A percentile compares a stretch with the other conserved stretches of the same genome.
Conservation (phyloP, 768 basidiomycete genomes). For the Suillus sp. region DNA sequence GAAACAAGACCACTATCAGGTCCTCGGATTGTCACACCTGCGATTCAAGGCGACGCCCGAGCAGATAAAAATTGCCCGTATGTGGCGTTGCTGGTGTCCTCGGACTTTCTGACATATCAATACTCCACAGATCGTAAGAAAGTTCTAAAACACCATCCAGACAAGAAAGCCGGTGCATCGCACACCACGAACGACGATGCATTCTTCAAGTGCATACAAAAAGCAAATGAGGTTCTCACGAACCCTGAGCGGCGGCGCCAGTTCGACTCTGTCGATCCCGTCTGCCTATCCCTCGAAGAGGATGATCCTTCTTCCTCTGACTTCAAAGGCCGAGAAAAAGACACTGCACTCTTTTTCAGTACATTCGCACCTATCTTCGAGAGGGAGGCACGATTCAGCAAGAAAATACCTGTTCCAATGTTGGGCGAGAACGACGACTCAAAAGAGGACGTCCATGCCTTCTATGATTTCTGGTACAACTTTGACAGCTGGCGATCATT, state of each 20-base stretch:
- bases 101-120: conserved; percentile 1
- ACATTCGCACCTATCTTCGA: conserved; percentile 82
- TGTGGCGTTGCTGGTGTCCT: conserved; percentile 35
- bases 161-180: conserved; percentile 84
- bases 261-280: conserved; percentile 94
- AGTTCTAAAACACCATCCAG: conserved; percentile 98
- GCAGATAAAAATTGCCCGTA: conserved; percentile 97
- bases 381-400: conserved; percentile 92
- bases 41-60: conserved; percentile 84
- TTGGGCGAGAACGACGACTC: conserved; percentile 71
- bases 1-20: conserved; percentile 99
- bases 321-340: conserved; percentile 53
- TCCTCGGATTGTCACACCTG: conserved; percentile 90
- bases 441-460: conserved; percentile 84
- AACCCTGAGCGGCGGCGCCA: conserved; percentile 87
- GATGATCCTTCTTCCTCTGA: conserved; percentile 71
- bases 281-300: conserved; percentile 70
- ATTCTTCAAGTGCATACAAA: conserved; percentile 99
- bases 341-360: conserved; percentile 67
- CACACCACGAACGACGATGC: conserved; percentile 93
- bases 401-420: conserved; percentile 76
- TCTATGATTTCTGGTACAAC: conserved; percentile 99
- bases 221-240: conserved; percentile 93
- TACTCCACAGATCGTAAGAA: conserved; percentile 83
- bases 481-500: conserved; percentile 99